phyloP scores from a whole-genome alignment of 805 yeast genomes.

The Candida vartiovaarae region DNA sequence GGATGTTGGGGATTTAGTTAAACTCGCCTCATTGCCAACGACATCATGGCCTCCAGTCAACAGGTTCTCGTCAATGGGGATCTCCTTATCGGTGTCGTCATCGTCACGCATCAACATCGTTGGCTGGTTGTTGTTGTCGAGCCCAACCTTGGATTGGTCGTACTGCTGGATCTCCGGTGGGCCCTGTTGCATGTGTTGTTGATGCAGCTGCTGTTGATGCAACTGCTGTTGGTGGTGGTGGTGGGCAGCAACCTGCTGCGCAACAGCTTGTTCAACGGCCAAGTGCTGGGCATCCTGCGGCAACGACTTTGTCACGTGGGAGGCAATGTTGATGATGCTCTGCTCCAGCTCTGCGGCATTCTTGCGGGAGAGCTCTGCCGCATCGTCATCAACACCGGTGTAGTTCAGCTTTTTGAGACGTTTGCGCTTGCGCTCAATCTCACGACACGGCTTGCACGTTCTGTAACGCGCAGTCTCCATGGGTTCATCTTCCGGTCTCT shows the following conservation, averaged over 20 bases:
- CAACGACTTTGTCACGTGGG: slow-evolving; percentile 8
- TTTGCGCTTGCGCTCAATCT: slow-evolving; percentile 21
- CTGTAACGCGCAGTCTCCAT: slow-evolving; percentile 25
- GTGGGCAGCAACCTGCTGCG: neutral
- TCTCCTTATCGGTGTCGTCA: slow-evolving; percentile 12
- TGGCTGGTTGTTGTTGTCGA: slow-evolving; percentile 6
- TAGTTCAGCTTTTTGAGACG: slow-evolving; percentile 17
- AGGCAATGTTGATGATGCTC: slow-evolving; percentile 15
- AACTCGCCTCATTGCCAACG: slow-evolving; percentile 10
- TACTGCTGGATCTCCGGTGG: slow-evolving; percentile 18
- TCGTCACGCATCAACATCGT: slow-evolving; percentile 8
- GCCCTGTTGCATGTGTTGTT: slow-evolving; percentile 6
- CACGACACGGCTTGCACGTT: slow-evolving; percentile 25
- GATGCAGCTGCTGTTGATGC: slow-evolving; percentile 8
- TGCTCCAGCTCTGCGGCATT: slow-evolving; percentile 12
- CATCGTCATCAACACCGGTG: slow-evolving; percentile 8
- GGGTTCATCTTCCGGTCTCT: slow-evolving; percentile 24
- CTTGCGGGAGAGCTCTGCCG: slow-evolving; percentile 5
- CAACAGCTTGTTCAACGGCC: slow-evolving; percentile 1
- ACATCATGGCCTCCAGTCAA: slow-evolving; percentile 8
- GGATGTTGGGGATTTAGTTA: slow-evolving; percentile 12
- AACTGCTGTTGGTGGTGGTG: slow-evolving; percentile 1
- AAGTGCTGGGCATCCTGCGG: slow-evolving; percentile 4
- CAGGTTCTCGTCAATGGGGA: slow-evolving; percentile 16
- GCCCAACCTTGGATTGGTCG: slow-evolving; percentile 10